Percentiles rank a stretch among this genome's conserved stretches.
Conservation (phyloP, 768 basidiomycete genomes). For the Lyophyllum semitale region DNA sequence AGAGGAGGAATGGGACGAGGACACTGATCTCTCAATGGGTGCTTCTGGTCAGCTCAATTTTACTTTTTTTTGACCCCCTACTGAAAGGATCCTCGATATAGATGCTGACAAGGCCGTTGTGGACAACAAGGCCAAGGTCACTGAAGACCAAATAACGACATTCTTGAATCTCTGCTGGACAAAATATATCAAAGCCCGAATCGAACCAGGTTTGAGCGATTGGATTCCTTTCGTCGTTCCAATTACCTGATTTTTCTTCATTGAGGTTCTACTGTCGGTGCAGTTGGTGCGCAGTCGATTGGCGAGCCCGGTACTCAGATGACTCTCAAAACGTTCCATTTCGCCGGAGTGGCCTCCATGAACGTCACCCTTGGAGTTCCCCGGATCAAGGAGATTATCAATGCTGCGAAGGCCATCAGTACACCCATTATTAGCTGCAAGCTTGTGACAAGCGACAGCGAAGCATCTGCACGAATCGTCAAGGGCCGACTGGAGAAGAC, state of each 20-base stretch:
- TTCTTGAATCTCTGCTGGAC: slow-evolving; percentile 91
- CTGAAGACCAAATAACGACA: slow-evolving; percentile 69
- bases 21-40: slow-evolving; percentile 75
- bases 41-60: slow-evolving; percentile 57
- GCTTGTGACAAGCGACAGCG: slow-evolving; percentile 80
- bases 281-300: slow-evolving; percentile 98
- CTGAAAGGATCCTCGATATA: slow-evolving; percentile 23
- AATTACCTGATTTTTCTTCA: not conserved
- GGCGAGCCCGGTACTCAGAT: slow-evolving; percentile 99
- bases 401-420: slow-evolving; percentile 95
- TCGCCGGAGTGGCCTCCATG: slow-evolving; percentile 99
- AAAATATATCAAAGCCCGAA: slow-evolving; percentile 92
- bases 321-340: slow-evolving; percentile 99
- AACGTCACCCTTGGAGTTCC: slow-evolving; percentile 99
- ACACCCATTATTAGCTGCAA: slow-evolving; percentile 99
- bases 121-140: slow-evolving; percentile 91
- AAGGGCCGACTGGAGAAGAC: slow-evolving; percentile 97
- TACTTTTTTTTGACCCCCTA: not conserved
- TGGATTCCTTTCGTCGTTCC: not conserved
- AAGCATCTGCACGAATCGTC: slow-evolving; percentile 96
- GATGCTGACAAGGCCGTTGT: slow-evolving; percentile 72
- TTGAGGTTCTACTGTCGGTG: slow-evolving; percentile 98
- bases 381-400: slow-evolving; percentile 99
- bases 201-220: slow-evolving; percentile 76
- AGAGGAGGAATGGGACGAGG: slow-evolving; percentile 74